Conservation (phyloP, 2,329 filamentous ascomycete species). For the Blastomyces parvus region DNA sequence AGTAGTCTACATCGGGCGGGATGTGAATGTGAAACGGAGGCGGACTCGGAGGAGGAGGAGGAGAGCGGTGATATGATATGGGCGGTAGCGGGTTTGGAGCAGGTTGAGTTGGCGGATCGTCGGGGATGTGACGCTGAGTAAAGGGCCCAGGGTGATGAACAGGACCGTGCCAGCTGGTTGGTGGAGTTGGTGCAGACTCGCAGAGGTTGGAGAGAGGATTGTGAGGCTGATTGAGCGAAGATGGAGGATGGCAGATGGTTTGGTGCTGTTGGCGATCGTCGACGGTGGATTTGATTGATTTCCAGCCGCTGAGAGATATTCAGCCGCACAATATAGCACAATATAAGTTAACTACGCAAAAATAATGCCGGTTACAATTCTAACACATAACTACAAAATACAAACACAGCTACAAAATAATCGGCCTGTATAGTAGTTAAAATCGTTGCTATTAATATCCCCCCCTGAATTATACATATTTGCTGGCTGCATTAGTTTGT, state of each 20-base stretch:
- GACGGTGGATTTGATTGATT: no score
- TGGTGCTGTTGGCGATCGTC: no score
- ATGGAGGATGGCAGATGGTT: no score
- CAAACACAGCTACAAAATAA: no score
- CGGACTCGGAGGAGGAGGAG: not conserved
- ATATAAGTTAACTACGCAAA: no score
- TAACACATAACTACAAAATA: not conserved
- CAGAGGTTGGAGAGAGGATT: no score
- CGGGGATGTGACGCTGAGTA: not conserved
- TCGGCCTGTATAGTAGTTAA: not conserved
- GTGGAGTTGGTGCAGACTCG: no score
- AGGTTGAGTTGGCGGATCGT: not conserved
- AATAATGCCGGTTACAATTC: no score
- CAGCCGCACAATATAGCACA: no score
- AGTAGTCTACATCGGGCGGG: not conserved
- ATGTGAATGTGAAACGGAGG: not conserved
- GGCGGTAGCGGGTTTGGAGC: not conserved
- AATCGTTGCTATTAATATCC: not conserved
- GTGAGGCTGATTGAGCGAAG: no score
- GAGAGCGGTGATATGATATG: not conserved
- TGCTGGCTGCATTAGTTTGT: no score
- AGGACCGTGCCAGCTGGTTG: not conserved
- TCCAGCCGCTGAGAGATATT: no score
- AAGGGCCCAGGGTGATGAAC: not conserved
- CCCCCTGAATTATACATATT: not conserved